Percentiles rank a stretch among this genome's conserved stretches.
phyloP scores from a whole-genome alignment of 345 rosid genomes.

The Eucalyptus regnans region DNA sequence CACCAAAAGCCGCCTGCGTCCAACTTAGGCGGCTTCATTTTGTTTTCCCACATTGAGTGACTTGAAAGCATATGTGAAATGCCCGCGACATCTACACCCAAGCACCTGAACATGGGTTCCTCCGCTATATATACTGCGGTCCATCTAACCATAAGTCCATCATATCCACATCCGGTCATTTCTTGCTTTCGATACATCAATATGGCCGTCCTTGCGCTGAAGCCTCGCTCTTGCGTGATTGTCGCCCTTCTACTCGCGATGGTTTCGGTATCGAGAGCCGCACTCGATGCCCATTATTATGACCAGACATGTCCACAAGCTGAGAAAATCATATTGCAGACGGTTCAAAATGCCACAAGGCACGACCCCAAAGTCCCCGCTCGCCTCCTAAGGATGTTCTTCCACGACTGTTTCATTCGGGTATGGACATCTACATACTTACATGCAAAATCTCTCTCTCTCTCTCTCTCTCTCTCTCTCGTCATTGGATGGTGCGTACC shows the following conservation, averaged over 20 bases:
- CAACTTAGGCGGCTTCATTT: neutral
- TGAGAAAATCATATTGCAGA: constrained; percentile 47
- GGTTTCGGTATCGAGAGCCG: constrained; percentile 15
- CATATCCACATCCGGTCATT: neutral
- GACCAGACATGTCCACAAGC: constrained; percentile 64
- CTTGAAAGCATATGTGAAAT: constrained; percentile 39
- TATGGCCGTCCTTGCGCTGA: constrained; percentile 10
- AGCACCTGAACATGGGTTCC: neutral
- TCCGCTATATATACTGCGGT: neutral
- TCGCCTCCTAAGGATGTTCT: constrained; percentile 79
- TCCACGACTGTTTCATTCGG: constrained; percentile 85
- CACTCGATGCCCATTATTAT: constrained; percentile 39
- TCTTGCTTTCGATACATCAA: neutral
- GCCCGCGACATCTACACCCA: neutral
- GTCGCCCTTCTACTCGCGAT: constrained; percentile 4
- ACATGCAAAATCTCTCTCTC: neutral
- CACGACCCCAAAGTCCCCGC: constrained; percentile 77
- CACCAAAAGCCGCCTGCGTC: neutral
- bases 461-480: neutral
- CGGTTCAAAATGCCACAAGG: constrained; percentile 43
- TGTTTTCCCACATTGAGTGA: constrained; percentile 25
- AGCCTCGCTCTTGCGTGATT: neutral
- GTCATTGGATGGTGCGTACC: neutral
- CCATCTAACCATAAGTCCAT: neutral
- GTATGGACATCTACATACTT: constrained; percentile 10